Conservation (phyloP, 208 protist genomes). For the Crithidia mellificae region DNA sequence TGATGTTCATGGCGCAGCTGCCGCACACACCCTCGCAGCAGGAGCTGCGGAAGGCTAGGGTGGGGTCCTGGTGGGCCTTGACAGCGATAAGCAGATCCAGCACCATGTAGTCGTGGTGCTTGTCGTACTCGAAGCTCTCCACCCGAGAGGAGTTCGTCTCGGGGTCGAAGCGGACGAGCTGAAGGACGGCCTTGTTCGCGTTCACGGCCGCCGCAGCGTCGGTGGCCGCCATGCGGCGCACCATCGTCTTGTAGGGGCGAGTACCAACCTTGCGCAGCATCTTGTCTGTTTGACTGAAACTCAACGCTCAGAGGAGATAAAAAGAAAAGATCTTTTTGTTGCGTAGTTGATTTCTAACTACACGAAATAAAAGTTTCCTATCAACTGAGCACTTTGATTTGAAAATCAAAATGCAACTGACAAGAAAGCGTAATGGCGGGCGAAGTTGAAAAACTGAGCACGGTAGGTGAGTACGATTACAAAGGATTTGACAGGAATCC, state of each 20-base stretch:
- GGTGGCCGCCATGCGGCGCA: slow-evolving; percentile 66
- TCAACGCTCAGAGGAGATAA: neutral
- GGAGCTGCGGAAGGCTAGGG: slow-evolving; percentile 88
- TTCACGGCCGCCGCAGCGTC: slow-evolving; percentile 41
- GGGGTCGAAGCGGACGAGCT: slow-evolving; percentile 88
- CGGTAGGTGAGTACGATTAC: neutral
- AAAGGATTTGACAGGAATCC: neutral
- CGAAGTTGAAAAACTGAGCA: too few relatives aligned
- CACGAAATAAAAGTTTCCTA: too few relatives aligned
- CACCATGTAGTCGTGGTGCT: slow-evolving; percentile 93
- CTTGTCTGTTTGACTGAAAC: too few relatives aligned
- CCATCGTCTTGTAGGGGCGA: slow-evolving; percentile 79
- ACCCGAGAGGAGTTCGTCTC: slow-evolving; percentile 81
- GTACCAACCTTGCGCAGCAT: slow-evolving; percentile 79
- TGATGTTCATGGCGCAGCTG: slow-evolving; percentile 95
- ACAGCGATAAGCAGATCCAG: slow-evolving; percentile 89
- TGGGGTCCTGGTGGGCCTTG: slow-evolving; percentile 92
- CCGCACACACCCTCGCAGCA: slow-evolving; percentile 93
- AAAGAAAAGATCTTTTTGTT: slow-evolving; percentile 1
- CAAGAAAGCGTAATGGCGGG: too few relatives aligned
- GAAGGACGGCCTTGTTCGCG: slow-evolving; percentile 69
- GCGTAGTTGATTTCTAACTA: too few relatives aligned
- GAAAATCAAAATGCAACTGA: too few relatives aligned
- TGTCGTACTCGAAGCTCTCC: slow-evolving; percentile 91
- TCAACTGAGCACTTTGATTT: too few relatives aligned